Evolutionary conservation across 2,329 filamentous ascomycete species (phyloP).

Genomic region (Blastomyces parvus): DNA sequence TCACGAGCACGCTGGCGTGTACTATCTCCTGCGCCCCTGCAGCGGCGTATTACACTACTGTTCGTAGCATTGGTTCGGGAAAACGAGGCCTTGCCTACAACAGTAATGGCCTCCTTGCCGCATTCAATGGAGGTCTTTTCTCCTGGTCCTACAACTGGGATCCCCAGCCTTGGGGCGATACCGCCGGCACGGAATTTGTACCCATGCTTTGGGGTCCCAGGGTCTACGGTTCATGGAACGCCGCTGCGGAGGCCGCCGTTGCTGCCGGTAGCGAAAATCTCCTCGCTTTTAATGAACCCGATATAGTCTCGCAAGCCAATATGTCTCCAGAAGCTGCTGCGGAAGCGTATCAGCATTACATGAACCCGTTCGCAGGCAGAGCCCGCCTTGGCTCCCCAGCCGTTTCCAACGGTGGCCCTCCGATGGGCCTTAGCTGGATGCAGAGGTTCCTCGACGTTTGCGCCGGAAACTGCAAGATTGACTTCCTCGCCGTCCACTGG

Average conservation of each 20-base stretch:
- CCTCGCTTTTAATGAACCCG: conserved; percentile 41
- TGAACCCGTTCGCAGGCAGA: conserved; percentile 29
- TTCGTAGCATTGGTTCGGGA: conserved; percentile 1
- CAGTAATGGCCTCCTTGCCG: conserved; percentile 23
- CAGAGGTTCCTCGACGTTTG: conserved; percentile 32
- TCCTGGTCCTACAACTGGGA: conserved; percentile 42
- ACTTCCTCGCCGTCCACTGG: conserved; percentile 39
- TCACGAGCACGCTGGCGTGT: conserved; percentile 28
- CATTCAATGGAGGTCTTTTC: conserved; percentile 25
- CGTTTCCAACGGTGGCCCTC: conserved; percentile 30
- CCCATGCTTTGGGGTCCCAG: conserved; percentile 39
- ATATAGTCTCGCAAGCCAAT: conserved; percentile 30
- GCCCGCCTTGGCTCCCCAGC: conserved; percentile 37
- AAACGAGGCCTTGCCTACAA: conserved; percentile 37
- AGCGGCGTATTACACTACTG: background rate
- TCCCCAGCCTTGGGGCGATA: conserved; percentile 21
- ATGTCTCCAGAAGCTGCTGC: conserved; percentile 33
- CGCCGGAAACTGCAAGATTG: conserved; percentile 29
- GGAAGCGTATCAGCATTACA: conserved; percentile 28
- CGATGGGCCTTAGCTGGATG: conserved; percentile 35
- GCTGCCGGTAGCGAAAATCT: conserved; percentile 30
- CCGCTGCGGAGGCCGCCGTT: conserved; percentile 27
- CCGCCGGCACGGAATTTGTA: conserved; percentile 33
- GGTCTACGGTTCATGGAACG: conserved; percentile 29
- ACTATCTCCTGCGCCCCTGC: conserved; percentile 27